Conservation (phyloP, 2,329 filamentous ascomycete species). For the Cercospora zeina region DNA sequence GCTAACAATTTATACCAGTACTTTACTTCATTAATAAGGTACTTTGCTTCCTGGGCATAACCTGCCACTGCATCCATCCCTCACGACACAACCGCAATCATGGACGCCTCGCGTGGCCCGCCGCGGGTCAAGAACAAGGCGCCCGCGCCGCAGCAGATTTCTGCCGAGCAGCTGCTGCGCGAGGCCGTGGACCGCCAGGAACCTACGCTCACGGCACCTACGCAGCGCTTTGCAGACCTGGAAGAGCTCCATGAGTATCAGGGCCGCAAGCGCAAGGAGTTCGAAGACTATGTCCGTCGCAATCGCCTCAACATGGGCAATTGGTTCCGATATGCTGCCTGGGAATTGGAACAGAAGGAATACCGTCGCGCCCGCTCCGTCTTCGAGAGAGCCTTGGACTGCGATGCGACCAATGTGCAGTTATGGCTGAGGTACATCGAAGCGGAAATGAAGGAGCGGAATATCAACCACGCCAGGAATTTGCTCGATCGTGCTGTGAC, state of each 20-base stretch:
- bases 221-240: slow-evolving; percentile 90
- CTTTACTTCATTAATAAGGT: too few relatives aligned
- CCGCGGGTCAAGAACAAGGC: slow-evolving; percentile 99
- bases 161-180: slow-evolving; percentile 92
- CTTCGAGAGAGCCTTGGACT: slow-evolving; percentile 92
- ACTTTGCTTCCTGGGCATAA: too few relatives aligned
- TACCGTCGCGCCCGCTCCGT: slow-evolving; percentile 86
- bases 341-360: slow-evolving; percentile 98
- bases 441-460: slow-evolving; percentile 89
- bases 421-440: slow-evolving; percentile 94
- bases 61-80: neutral
- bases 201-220: slow-evolving; percentile 80
- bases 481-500: slow-evolving; percentile 92
- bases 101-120: slow-evolving; percentile 89
- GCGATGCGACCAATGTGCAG: slow-evolving; percentile 80
- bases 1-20: too few relatives aligned
- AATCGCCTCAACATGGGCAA: slow-evolving; percentile 97
- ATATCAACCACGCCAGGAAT: slow-evolving; percentile 96
- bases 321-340: slow-evolving; percentile 96
- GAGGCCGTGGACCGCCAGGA: slow-evolving; percentile 98
- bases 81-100: slow-evolving; percentile 42
- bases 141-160: slow-evolving; percentile 78
- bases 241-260: slow-evolving; percentile 98
- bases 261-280: slow-evolving; percentile 91
- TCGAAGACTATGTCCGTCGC: slow-evolving; percentile 94